Conservation (phyloP, 352 stramenopile genomes). For the Halophytophthora batemanensis region DNA sequence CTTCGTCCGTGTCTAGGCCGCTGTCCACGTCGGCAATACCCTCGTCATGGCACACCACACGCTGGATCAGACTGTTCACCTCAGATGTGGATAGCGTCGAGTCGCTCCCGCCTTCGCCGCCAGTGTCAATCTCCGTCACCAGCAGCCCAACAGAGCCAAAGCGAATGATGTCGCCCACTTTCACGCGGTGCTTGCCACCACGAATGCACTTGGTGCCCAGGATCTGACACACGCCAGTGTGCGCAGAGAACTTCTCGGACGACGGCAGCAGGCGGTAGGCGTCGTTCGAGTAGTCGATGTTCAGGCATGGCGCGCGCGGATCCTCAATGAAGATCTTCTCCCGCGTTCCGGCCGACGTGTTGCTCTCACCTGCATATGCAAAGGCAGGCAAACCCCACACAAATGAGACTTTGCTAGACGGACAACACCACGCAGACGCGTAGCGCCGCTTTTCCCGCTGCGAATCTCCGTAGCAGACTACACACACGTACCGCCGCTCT, state of each 20-base stretch:
- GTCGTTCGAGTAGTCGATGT: slow-evolving; percentile 87
- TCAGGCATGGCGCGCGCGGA: slow-evolving; percentile 73
- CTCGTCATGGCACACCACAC: slow-evolving; percentile 80
- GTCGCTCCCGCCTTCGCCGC: slow-evolving; percentile 61
- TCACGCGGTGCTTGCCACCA: slow-evolving; percentile 76
- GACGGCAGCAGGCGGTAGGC: slow-evolving; percentile 80
- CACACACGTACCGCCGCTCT: slow-evolving; percentile 29
- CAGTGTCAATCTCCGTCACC: slow-evolving; percentile 84
- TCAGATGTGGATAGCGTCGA: slow-evolving; percentile 68
- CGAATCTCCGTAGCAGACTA: too few relatives aligned
- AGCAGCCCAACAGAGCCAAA: slow-evolving; percentile 81
- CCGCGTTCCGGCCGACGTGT: slow-evolving; percentile 25
- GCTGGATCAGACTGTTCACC: slow-evolving; percentile 78
- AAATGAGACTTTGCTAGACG: too few relatives aligned
- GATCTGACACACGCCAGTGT: slow-evolving; percentile 87
- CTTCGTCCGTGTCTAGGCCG: slow-evolving; percentile 83
- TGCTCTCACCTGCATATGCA: slow-evolving; percentile 18
- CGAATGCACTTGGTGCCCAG: slow-evolving; percentile 85
- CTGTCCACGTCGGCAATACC: slow-evolving; percentile 75
- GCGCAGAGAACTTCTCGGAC: slow-evolving; percentile 83
- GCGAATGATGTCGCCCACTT: slow-evolving; percentile 84
- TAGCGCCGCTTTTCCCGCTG: too few relatives aligned
- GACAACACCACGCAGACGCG: neutral
- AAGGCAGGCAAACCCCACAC: too few relatives aligned
- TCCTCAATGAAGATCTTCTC: slow-evolving; percentile 89